Base-by-base conservation (phyloP, 345 rosid genomes). In the Kandelia obovata region DNA sequence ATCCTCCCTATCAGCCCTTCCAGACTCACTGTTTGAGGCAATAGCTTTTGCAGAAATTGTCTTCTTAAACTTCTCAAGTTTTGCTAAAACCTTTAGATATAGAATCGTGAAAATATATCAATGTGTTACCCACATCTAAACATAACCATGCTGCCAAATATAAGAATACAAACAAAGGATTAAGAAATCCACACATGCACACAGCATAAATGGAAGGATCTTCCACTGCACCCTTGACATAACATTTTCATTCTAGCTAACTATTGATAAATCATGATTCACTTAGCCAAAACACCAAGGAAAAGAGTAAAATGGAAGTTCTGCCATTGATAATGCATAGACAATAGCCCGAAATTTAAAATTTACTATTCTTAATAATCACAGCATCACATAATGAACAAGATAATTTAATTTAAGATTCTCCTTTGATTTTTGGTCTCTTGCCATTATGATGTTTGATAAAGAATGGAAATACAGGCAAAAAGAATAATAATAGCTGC, bases 11-110 rank as follows among this genome's bases (percentile, higher is more conserved):
- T 73, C 70, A 58, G 46, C 82, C 49, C 52, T 87, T 70, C 58
- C 89, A 63, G 81, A 74, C 78, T 84, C 83, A 63, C 64, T 62
- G 46, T 56, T 79, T 34, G 86, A 77, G 64, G 72, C 73, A 67
- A 57, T 70, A 56, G 86, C 82, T 73, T 84, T 88, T 35, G 68
- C 68, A 57, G 83, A 68, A 74, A 86, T 28, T n/a, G 84, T 53
- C 57, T 83, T 86, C 81, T 87, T 92, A 77, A 95, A 92, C 66
- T 74, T 84, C 81, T 87, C 88, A 11, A 95, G 92, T 83, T 70
- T 95, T 27, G 85, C 88, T 69, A 92, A 81, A 73, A 88, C 92
- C 99, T 92, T 71, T 20, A 5, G 19, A 35, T 59, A 52, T 25
- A 26, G 67, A 63, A 68, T 62, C 11, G 43, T 53, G n/a, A 67